phyloP scores from a whole-genome alignment of 1,284 basidiomycete species.

The Fistulina hepatica region DNA sequence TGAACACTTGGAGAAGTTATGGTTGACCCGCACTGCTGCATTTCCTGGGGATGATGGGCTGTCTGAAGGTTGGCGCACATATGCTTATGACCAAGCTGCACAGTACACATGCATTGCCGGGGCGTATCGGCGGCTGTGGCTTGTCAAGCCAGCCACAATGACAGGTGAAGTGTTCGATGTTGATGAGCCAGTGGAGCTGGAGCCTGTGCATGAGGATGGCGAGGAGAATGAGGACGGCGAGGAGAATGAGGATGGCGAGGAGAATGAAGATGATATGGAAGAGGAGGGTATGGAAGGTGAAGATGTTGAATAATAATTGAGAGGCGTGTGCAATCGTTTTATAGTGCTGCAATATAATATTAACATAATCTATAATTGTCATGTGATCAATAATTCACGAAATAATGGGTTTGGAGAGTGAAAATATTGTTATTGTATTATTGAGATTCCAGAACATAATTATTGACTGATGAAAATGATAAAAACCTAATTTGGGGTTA shows the following conservation, averaged over 20 bases:
- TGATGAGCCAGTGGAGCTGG: not conserved
- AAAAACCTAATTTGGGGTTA: too few species aligned
- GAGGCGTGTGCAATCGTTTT: too few species aligned
- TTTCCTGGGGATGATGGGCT: not conserved
- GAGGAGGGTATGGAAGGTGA: not conserved
- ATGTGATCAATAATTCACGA: too few species aligned
- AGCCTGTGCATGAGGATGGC: not conserved
- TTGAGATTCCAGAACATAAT: too few species aligned
- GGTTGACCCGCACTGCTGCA: not conserved
- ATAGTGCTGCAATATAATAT: too few species aligned
- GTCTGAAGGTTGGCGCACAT: not conserved
- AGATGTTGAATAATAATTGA: too few species aligned
- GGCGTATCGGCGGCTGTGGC: not conserved
- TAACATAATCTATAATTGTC: too few species aligned
- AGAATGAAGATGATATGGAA: not conserved
- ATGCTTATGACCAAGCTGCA: not conserved
- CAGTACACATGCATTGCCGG: not conserved
- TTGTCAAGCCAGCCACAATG: not conserved
- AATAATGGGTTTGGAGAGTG: too few species aligned
- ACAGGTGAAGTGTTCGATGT: not conserved
- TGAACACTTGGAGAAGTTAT: not conserved
- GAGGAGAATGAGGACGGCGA: not conserved
- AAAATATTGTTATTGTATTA: too few species aligned
- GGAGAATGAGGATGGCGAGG: not conserved
- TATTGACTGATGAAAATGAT: too few species aligned